phyloP scores from a whole-genome alignment of 1,284 basidiomycete genomes.

The Anthracocystis panici-leucophaei region DNA sequence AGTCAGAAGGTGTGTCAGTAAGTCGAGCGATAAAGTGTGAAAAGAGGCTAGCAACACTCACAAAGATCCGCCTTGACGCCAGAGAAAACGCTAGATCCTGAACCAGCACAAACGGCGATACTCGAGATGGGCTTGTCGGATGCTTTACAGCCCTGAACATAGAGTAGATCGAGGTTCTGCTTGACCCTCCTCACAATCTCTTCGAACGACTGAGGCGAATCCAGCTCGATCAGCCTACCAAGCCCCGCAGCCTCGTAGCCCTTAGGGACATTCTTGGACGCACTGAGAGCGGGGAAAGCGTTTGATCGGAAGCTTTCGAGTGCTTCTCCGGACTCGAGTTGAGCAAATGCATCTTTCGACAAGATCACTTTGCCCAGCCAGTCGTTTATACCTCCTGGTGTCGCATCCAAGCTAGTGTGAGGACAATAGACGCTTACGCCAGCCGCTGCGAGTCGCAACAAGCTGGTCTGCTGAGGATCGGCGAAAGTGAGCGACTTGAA shows the following conservation, averaged over 20 bases:
- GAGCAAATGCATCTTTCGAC: slow-evolving; percentile 20
- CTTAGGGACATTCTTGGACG: slow-evolving; percentile 19
- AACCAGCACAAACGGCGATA: slow-evolving; percentile 66
- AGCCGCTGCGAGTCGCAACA: slow-evolving; percentile 81
- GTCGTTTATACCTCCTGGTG: slow-evolving; percentile 83
- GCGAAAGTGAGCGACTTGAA: slow-evolving; percentile 82
- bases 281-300: slow-evolving; percentile 13
- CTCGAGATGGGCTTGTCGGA: slow-evolving; percentile 41
- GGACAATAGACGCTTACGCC: slow-evolving; percentile 89
- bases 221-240: slow-evolving; percentile 43
- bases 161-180: slow-evolving; percentile 27
- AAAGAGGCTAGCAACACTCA: slow-evolving; percentile 17
- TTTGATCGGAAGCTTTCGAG: slow-evolving; percentile 4
- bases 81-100: slow-evolving; percentile 58
- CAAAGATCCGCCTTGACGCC: slow-evolving; percentile 59
- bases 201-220: slow-evolving; percentile 24
- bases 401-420: slow-evolving; percentile 85
- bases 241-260: slow-evolving; percentile 47
- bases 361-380: slow-evolving; percentile 61
- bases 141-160: slow-evolving; percentile 46
- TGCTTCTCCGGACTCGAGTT: slow-evolving; percentile 13
- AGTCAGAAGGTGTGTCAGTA: not conserved
- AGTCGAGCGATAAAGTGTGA: not conserved
- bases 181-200: slow-evolving; percentile 50
- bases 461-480: slow-evolving; percentile 82